Evolutionary conservation across 768 basidiomycete genomes (phyloP).

Genomic region (Lentinula aciculospora): DNA sequence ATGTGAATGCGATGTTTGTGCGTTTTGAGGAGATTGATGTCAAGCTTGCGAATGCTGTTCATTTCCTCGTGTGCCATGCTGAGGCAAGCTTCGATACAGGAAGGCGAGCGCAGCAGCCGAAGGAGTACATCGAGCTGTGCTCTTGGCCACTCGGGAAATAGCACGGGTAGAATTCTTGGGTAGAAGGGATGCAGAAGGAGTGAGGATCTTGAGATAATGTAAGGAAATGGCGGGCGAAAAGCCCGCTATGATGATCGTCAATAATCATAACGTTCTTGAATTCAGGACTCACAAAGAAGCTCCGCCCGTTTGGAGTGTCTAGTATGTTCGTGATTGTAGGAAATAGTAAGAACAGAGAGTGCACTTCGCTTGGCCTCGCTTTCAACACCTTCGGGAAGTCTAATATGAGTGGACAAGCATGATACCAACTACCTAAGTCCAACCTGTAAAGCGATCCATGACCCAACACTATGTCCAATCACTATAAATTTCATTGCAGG

Average conservation of each 20-base stretch:
- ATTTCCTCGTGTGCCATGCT: constrained; percentile 69
- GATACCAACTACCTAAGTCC: constrained; percentile 8
- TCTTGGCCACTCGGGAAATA: constrained; percentile 49
- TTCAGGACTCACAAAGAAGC: constrained; percentile 43
- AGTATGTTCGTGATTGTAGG: constrained; percentile 65
- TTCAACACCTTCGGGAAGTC: constrained; percentile 41
- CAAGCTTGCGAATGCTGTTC: constrained; percentile 48
- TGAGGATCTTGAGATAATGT: constrained; percentile 39
- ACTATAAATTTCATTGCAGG: constrained; percentile 36
- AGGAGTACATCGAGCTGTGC: constrained; percentile 40
- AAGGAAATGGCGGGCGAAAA: constrained; percentile 41
- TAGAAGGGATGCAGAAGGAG: constrained; percentile 35
- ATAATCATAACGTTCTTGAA: background rate
- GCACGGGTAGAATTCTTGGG: constrained; percentile 26
- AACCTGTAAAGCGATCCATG: constrained; percentile 64
- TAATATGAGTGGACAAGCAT: background rate
- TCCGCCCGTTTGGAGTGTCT: constrained; percentile 57
- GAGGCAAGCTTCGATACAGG: constrained; percentile 46
- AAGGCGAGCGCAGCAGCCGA: constrained; percentile 45
- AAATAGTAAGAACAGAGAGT: constrained; percentile 56
- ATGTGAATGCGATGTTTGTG: constrained; percentile 35
- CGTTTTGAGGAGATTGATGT: constrained; percentile 36
- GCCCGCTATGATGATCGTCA: constrained; percentile 28
- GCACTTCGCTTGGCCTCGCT: constrained; percentile 28
- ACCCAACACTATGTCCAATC: constrained; percentile 66